These are phyloP conservation scores for Neurospora sp. DNA, from an alignment of 2,329 filamentous ascomycete species.

Conservation along the genomic window DNA sequence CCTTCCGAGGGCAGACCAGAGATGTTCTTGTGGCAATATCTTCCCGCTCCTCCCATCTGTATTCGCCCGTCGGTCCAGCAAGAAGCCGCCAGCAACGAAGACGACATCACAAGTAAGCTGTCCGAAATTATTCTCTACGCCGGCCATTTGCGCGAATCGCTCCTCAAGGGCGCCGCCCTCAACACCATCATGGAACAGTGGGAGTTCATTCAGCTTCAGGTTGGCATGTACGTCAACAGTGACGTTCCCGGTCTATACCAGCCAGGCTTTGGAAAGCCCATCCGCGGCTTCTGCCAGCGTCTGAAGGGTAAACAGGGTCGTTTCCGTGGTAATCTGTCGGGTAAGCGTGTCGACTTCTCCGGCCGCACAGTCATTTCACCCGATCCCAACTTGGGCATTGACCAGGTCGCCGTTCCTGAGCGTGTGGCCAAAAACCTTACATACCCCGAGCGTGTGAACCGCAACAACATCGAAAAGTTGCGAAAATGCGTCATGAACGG, in stretches of 20 bases:
- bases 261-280: slow-evolving; percentile 75
- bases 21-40: slow-evolving; percentile 95
- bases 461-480: slow-evolving; percentile 78
- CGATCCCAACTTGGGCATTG: slow-evolving; percentile 86
- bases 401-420: slow-evolving; percentile 85
- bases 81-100: slow-evolving; percentile 87
- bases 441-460: slow-evolving; percentile 81
- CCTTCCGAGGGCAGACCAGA: slow-evolving; percentile 81
- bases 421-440: slow-evolving; percentile 95
- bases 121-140: slow-evolving; percentile 93
- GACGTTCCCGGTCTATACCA: slow-evolving; percentile 90
- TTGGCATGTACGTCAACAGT: slow-evolving; percentile 97
- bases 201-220: slow-evolving; percentile 92
- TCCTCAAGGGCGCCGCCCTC: slow-evolving; percentile 75
- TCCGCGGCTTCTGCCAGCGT: slow-evolving; percentile 88
- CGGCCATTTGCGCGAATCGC: slow-evolving; percentile 70
- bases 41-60: slow-evolving; percentile 88
- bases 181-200: slow-evolving; percentile 94
- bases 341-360: slow-evolving; percentile 98
- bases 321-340: slow-evolving; percentile 92
- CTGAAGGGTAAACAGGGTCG: slow-evolving; percentile 96
- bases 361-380: slow-evolving; percentile 96
- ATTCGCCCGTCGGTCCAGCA: slow-evolving; percentile 91
- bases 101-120: slow-evolving; percentile 94
- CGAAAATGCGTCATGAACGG: slow-evolving; percentile 66